Percentiles rank a stretch among this genome's conserved stretches.
These are phyloP conservation scores for Botrytis medusae DNA, from an alignment of 2,329 filamentous ascomycete species.

Conservation along the genomic window DNA sequence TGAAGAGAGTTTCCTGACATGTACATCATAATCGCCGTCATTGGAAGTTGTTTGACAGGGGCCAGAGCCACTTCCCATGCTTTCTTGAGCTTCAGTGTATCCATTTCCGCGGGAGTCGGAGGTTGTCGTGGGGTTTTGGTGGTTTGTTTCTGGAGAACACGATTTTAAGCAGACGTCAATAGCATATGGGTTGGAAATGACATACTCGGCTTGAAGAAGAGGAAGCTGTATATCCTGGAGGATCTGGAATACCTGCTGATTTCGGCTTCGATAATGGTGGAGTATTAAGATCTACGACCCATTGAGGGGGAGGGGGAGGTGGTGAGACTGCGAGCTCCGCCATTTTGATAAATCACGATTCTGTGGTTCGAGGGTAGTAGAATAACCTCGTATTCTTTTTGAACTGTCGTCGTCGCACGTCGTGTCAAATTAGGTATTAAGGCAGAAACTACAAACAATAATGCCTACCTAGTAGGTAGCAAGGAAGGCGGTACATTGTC, in stretches of 20 bases:
- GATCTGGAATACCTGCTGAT: slow-evolving; percentile 70
- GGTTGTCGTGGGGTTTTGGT: slow-evolving; percentile 55
- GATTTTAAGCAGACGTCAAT: not conserved
- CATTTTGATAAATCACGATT: not conserved
- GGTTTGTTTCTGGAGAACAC: slow-evolving; percentile 41
- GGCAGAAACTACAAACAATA: slow-evolving; percentile 1
- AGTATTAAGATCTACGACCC: slow-evolving; percentile 78
- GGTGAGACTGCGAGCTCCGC: slow-evolving; percentile 20
- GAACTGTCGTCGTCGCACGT: not conserved
- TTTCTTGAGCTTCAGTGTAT: slow-evolving; percentile 95
- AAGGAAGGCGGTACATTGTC: not conserved
- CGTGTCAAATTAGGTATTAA: not conserved
- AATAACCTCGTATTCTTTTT: not conserved
- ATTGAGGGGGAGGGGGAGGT: slow-evolving; percentile 63
- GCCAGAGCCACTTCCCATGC: slow-evolving; percentile 96
- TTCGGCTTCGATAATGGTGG: slow-evolving; percentile 67
- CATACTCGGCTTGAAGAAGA: slow-evolving; percentile 57
- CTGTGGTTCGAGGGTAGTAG: not conserved
- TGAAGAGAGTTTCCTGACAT: slow-evolving; percentile 98
- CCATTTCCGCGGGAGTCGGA: slow-evolving; percentile 80
- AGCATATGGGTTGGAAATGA: not conserved
- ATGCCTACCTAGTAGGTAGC: not conserved
- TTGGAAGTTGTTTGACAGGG: slow-evolving; percentile 89
- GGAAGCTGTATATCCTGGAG: slow-evolving; percentile 72
- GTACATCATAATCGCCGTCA: slow-evolving; percentile 99